Percentiles rank a stretch among this genome's conserved stretches.
phyloP scores from a whole-genome alignment of 305 asterid species.

The Fraxinus nigra region DNA sequence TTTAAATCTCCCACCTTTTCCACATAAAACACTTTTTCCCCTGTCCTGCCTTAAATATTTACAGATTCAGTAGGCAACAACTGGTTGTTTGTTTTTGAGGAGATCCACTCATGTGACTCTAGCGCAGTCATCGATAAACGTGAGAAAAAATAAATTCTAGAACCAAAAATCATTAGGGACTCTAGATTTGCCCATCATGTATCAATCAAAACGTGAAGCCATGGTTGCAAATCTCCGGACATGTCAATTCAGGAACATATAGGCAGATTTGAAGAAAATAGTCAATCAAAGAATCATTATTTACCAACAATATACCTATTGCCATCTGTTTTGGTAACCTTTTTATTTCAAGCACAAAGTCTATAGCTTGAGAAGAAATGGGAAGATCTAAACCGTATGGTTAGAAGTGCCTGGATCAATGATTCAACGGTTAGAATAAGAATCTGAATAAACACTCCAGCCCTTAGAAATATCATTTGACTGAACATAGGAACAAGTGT shows the following conservation, averaged over 20 bases:
- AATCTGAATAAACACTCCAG: background rate
- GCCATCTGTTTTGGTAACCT: background rate
- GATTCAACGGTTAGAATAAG: background rate
- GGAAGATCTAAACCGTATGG: background rate
- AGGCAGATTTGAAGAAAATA: background rate
- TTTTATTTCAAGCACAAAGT: background rate
- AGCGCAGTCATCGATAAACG: background rate
- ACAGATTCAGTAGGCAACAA: background rate
- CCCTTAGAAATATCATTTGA: background rate
- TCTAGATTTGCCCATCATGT: background rate
- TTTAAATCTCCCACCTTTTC: background rate
- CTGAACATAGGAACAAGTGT: background rate
- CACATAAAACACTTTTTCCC: background rate
- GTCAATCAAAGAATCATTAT: background rate
- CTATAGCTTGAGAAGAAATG: background rate
- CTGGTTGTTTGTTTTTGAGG: background rate
- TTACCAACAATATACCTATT: background rate
- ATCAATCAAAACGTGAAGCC: background rate
- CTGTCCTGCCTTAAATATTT: background rate
- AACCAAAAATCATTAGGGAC: background rate
- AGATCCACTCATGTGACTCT: background rate
- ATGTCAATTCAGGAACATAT: background rate
- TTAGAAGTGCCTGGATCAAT: background rate
- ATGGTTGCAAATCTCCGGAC: background rate
- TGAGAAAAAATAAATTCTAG: background rate